Base-by-base conservation (phyloP, 2,329 filamentous ascomycete species). In the Colletotrichum liaoningense region DNA sequence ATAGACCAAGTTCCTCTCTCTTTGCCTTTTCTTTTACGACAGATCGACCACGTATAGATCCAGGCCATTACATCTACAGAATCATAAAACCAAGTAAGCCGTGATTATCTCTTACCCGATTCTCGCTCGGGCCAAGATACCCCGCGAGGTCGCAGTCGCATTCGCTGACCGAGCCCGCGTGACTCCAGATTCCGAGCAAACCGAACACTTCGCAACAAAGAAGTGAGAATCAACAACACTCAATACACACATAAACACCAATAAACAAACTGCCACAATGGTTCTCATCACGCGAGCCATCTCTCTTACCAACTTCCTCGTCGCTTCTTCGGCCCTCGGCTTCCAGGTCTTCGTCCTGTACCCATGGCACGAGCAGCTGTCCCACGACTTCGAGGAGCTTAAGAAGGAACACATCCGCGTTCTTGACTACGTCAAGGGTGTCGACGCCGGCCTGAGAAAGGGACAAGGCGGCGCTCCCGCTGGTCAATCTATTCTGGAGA, bases 321-420 rank as follows among this genome's bases (percentile, higher is more conserved):
- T 93, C 73, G 92, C 91, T 66, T 87, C 87, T 35, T 92, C 90
- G 4, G 92, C 92, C 0, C 85, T 93, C 42, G 85, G 84, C 46
- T 93, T 93, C 80, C 91, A 93, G 81, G 90, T 93, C 63, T 91
- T 90, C 76, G 92, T 93, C 52, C 84, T 93, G 12, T 93, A 93
- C 80, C 92, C 92, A 1, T 93, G 91, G 91, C 91, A 93, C 81
- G 87, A 92, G 77, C 85, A 92, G 78, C 83, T 93, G 7, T 89
- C 93, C 75, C 86, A 88, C 24, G 88, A 89, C 73, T 93, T 93
- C 77, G 84, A 89, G 68, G 82, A 85, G 12, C 82, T 93, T 28
- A 91, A 89, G 78, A 85, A 85, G 69, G 90, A 92, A 76, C 89
- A 93, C 75, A 76, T 86, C 19, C 80, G 81, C 65, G 85, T 87